Evolutionary conservation across 164 flowering plant genomes (phyloP), one percentile per base, ranked within the genome.

Genomic region (Stephania yunnanensis): DNA sequence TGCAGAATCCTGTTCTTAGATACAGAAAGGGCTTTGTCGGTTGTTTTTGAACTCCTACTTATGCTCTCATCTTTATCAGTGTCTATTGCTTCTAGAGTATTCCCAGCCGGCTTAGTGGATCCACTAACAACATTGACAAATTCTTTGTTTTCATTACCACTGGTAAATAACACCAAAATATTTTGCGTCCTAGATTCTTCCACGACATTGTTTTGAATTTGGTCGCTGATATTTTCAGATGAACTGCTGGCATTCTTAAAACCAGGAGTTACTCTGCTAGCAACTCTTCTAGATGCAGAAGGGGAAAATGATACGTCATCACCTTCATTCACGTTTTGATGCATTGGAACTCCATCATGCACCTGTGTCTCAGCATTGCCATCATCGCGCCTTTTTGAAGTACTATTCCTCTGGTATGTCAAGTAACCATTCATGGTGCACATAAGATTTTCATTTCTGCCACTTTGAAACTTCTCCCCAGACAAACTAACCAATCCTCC

Each of bases 81-180:
- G 5, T 10, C 48, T 71, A 30, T 71, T 66, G 31, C 45, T 17
- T 55, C 30, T 72, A 78, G 74, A 61, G 31, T 70, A 76, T 77
- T 80, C 73, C 73, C 72, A 69, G 70, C 70, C 11, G 70, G 69
- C 31, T 72, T 70, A 29, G 19, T 53, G 71, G n/a, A 69, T 68
- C 25, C 78, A 61, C 46, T 72, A 73, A 6, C 69, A 31, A 68
- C 75, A 50, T 68, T 74, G 70, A 29, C 72, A 68, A 74, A 42
- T 36, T 10, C 58, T 75, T 65, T 71, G 50, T 77, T 72, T 65
- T 77, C 79, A 58, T 31, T 68, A 63, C 74, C 71, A 61, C 74
- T 75, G 22, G 48, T 69, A 7, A 82, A 78, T 52, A 81, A 75
- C 72, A 78, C 85, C 73, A 77, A 80, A 73, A 71, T 81, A 61